These are phyloP conservation scores for Trichophyton mentagrophytes DNA, from an alignment of 2,329 filamentous ascomycete genomes.

Conservation along the genomic window DNA sequence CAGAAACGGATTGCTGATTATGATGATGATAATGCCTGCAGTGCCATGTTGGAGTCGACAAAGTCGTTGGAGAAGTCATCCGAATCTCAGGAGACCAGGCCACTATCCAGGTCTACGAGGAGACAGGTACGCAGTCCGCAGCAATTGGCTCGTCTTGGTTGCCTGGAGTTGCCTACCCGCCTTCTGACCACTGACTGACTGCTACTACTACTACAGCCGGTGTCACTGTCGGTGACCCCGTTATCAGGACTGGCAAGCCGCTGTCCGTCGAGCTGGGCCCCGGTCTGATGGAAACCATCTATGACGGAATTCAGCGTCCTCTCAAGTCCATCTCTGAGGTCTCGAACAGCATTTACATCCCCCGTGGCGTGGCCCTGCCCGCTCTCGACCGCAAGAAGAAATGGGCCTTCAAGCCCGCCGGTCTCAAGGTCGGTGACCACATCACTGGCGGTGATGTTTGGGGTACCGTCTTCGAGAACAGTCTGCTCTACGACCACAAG, in stretches of 20 bases:
- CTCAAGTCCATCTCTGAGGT: slow-evolving; percentile 68
- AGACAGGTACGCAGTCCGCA: slow-evolving; percentile 59
- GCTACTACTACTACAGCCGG: slow-evolving; percentile 44
- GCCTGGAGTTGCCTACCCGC: not conserved
- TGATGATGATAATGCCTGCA: slow-evolving; percentile 23
- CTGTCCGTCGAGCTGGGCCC: slow-evolving; percentile 94
- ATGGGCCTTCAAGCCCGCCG: slow-evolving; percentile 83
- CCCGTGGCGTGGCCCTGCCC: slow-evolving; percentile 78
- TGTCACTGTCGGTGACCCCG: slow-evolving; percentile 90
- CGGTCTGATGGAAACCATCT: slow-evolving; percentile 96
- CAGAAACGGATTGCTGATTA: slow-evolving; percentile 1
- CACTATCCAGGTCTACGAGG: slow-evolving; percentile 97
- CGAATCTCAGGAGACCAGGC: slow-evolving; percentile 91
- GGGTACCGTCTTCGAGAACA: slow-evolving; percentile 92
- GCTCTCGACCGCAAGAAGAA: slow-evolving; percentile 82
- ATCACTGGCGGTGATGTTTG: slow-evolving; percentile 94
- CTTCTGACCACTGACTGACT: not conserved
- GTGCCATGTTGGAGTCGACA: slow-evolving; percentile 86
- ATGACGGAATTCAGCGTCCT: slow-evolving; percentile 96
- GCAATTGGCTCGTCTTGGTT: not conserved
- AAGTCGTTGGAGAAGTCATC: slow-evolving; percentile 93
- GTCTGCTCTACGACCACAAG: slow-evolving; percentile 82
- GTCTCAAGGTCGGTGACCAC: slow-evolving; percentile 89
- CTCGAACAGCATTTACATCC: slow-evolving; percentile 89
- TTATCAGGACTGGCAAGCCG: slow-evolving; percentile 81